These are phyloP conservation scores for Ceriops decandra DNA, from an alignment of 345 rosid genomes.

Conservation along the genomic window DNA sequence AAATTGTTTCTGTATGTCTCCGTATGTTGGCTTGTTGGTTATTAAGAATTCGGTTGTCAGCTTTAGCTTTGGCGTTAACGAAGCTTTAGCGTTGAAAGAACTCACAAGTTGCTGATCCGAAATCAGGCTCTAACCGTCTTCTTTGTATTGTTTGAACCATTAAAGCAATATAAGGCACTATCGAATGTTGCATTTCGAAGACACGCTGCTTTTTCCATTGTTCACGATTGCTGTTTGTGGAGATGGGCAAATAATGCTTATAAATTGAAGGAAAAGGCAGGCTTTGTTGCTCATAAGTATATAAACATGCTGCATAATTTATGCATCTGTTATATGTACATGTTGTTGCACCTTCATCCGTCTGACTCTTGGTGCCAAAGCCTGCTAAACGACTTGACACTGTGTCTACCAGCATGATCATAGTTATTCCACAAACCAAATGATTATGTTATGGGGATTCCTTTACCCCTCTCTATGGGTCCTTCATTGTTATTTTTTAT, in stretches of 20 bases:
- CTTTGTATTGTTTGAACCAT: neutral
- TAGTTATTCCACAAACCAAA: conserved; percentile 18
- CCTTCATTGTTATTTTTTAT: neutral
- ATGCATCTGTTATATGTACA: no score
- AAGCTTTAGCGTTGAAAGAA: no score
- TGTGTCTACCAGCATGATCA: conserved; percentile 9
- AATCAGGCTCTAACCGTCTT: no score
- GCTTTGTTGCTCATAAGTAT: neutral
- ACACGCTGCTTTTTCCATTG: neutral
- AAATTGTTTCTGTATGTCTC: no score
- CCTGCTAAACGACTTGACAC: conserved; percentile 8
- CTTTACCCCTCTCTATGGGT: conserved; percentile 16
- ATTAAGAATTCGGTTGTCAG: no score
- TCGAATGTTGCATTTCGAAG: neutral
- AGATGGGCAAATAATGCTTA: conserved; percentile 11
- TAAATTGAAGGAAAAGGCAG: conserved; percentile 7
- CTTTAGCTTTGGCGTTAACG: no score
- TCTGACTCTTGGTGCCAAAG: conserved; percentile 17
- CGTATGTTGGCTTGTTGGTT: no score
- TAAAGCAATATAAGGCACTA: neutral
- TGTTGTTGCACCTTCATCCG: neutral
- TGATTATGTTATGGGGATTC: conserved; percentile 19
- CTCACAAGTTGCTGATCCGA: no score
- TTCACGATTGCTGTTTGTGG: conserved; percentile 6
- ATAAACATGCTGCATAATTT: no score